phyloP scores from a whole-genome alignment of 1,284 basidiomycete species.

The Austroboletus niveus region DNA sequence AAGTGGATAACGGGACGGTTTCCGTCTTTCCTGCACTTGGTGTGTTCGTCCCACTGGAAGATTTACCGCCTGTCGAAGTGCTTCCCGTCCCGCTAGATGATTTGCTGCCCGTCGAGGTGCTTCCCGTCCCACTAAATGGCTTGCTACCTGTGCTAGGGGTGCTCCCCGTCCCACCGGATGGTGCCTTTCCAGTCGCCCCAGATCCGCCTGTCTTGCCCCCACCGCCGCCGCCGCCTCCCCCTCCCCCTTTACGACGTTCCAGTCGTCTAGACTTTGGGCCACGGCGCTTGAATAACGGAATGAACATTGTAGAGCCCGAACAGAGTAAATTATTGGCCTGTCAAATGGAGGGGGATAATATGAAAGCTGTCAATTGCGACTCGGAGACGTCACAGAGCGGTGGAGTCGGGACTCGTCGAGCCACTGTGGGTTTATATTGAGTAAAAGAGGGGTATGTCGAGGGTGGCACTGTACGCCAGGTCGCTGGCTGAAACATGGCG shows the following conservation, averaged over 20 bases:
- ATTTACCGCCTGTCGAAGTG: slow-evolving; percentile 13
- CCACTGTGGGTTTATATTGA: too few species aligned
- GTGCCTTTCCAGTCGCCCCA: neutral
- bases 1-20: slow-evolving; percentile 28
- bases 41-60: slow-evolving; percentile 15
- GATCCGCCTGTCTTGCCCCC: slow-evolving; percentile 13
- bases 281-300: slow-evolving; percentile 32
- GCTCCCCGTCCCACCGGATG: neutral
- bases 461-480: too few species aligned
- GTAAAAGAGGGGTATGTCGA: too few species aligned
- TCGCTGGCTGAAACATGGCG: too few species aligned
- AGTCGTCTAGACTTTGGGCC: slow-evolving; percentile 4
- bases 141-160: too few species aligned
- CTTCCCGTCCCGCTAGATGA: neutral
- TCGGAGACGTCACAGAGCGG: too few species aligned
- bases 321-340: too few species aligned
- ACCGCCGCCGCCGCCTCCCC: slow-evolving; percentile 27
- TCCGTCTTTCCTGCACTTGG: slow-evolving; percentile 16
- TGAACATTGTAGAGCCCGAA: slow-evolving; percentile 24
- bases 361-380: too few species aligned
- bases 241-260: slow-evolving; percentile 30
- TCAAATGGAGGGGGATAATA: too few species aligned
- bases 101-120: too few species aligned
- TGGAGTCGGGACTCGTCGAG: too few species aligned
- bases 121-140: too few species aligned